Evolutionary conservation across 805 yeast species (phyloP), one percentile per base, ranked within the genome.

Genomic region (Saccharomycopsis lassenensis): DNA sequence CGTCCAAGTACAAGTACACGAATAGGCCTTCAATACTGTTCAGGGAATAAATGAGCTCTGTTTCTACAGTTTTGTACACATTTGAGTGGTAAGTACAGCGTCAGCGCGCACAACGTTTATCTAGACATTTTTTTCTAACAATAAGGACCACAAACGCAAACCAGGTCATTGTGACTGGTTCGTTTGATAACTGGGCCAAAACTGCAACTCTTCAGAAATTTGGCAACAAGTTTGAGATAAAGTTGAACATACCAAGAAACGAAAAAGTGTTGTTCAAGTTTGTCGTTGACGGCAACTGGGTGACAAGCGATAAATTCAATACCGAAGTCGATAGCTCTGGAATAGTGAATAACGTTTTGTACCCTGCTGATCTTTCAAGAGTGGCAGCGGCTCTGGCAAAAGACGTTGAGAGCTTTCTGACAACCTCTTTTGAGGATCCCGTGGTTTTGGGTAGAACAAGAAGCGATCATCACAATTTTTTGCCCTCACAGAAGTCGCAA

Each of bases 261-360:
- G 50, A 48, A 2, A 56, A 53, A 32, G 41, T 55, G 18, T 37
- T 59, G 16, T 74, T 67, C 59, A 74, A 74, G 53, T 74, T 67
- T 47, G 69, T 74, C 30, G 73, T 74, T 28, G 78, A 74, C 46
- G 79, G 71, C 27, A 69, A 66, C 23, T 74, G 82, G 82, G 46
- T 54, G 11, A 62, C 63, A 17, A 58, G 63, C 22, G 44, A 42
- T 1, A 24, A 35, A 3, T 54, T 48, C 41, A 43, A 46, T 29
- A 47, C 57, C 18, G 62, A 61, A 40, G 55, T 52, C n/a, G 77
- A 71, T 48, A 63, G 50, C 6, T 43, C 57, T 27, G 78, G 77
- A 20, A 69, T 59, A 46, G 62, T 60, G 28, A 73, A 73, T 58
- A 73, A 73, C 48, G 60, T 59, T 18, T 52, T 72, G 45, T 58